Conservation (phyloP, 2,329 filamentous ascomycete species). For the Ophiosphaerella herpotricha region DNA sequence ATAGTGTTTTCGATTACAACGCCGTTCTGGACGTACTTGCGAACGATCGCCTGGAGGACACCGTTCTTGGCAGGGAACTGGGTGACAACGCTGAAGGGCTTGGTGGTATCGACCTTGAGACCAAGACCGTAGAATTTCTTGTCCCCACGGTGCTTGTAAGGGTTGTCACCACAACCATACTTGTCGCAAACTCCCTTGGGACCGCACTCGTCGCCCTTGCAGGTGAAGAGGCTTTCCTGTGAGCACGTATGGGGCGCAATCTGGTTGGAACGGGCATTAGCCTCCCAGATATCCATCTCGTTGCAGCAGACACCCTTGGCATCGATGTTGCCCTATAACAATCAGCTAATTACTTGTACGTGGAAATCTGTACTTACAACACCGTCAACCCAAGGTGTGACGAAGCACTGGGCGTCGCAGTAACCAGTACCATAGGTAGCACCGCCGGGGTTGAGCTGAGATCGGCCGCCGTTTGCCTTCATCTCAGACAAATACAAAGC, state of each 20-base stretch:
- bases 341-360: constrained; percentile 44
- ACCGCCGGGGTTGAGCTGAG: constrained; percentile 52
- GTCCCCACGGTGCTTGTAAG: constrained; percentile 29
- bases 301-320: constrained; percentile 57
- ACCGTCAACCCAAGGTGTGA: constrained; percentile 45
- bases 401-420: constrained; percentile 52
- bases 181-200: constrained; percentile 42
- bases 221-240: constrained; percentile 49
- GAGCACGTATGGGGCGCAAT: constrained; percentile 58
- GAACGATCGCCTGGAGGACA: constrained; percentile 63
- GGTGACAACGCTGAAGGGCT: constrained; percentile 68
- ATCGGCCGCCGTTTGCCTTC: constrained; percentile 44
- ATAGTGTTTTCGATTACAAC: constrained; percentile 62
- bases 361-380: constrained; percentile 31
- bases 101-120: constrained; percentile 61
- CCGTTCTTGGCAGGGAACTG: constrained; percentile 67
- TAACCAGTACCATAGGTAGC: constrained; percentile 67
- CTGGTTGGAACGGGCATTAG: constrained; percentile 53
- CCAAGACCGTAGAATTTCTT: constrained; percentile 34
- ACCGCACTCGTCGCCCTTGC: constrained; percentile 49
- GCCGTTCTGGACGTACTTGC: constrained; percentile 69
- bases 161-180: constrained; percentile 43
- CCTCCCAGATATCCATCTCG: constrained; percentile 63
- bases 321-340: constrained; percentile 48
- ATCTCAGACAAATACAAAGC: constrained; percentile 49